phyloP scores from a whole-genome alignment of 1,284 basidiomycete species.

The Athelia sp. region DNA sequence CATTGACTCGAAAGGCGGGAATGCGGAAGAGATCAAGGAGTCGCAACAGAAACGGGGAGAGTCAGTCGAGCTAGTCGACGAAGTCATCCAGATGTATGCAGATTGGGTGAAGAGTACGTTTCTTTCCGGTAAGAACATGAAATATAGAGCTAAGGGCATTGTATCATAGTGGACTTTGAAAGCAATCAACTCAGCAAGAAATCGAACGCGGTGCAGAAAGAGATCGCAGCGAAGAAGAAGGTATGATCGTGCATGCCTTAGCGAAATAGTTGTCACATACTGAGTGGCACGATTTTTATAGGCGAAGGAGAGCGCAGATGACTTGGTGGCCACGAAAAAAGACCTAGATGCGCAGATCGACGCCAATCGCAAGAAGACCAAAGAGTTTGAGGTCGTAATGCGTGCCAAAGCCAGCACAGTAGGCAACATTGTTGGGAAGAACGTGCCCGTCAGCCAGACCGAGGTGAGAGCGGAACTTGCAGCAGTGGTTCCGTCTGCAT shows the following conservation, averaged over 20 bases:
- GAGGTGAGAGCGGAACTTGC: slow-evolving; percentile 75
- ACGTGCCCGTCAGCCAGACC: slow-evolving; percentile 81
- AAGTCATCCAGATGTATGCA: slow-evolving; percentile 88
- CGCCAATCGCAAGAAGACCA: slow-evolving; percentile 68
- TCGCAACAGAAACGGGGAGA: slow-evolving; percentile 92
- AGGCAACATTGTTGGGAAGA: slow-evolving; percentile 91
- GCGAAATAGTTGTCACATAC: too few species aligned
- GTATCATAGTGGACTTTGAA: slow-evolving; percentile 76
- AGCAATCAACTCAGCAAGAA: slow-evolving; percentile 76
- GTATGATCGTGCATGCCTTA: slow-evolving; percentile 33
- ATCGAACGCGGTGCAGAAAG: slow-evolving; percentile 88
- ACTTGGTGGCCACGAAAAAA: slow-evolving; percentile 79
- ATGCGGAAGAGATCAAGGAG: slow-evolving; percentile 89
- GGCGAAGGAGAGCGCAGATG: slow-evolving; percentile 90
- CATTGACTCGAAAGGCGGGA: slow-evolving; percentile 87
- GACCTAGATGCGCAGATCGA: slow-evolving; percentile 78
- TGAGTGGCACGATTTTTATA: slow-evolving; percentile 21
- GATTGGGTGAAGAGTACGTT: slow-evolving; percentile 88
- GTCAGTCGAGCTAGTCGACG: slow-evolving; percentile 88
- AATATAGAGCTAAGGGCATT: slow-evolving; percentile 5
- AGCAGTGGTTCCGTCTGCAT: too few species aligned
- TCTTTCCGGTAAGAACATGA: not conserved
- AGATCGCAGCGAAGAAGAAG: slow-evolving; percentile 94
- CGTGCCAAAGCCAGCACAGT: slow-evolving; percentile 77
- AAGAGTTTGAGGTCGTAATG: slow-evolving; percentile 78